phyloP scores from a whole-genome alignment of 768 basidiomycete species.

The Boletus rubescentipes region DNA sequence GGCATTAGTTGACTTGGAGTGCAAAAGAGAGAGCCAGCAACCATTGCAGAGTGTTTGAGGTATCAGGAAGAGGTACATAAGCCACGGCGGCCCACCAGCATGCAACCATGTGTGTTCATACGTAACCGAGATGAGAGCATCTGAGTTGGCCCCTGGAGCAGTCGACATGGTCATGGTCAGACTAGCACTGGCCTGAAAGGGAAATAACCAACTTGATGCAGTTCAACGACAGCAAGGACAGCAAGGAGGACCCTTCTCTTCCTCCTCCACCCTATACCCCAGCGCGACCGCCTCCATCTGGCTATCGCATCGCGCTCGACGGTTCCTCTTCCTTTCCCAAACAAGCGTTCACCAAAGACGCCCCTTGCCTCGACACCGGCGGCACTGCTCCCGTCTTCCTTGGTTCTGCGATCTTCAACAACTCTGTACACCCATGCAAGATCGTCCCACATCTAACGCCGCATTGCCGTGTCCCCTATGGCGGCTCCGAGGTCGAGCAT shows the following conservation, averaged over 20 bases:
- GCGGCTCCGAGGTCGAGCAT: slow-evolving; percentile 59
- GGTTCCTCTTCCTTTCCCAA: slow-evolving; percentile 40
- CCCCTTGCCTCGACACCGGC: slow-evolving; percentile 58
- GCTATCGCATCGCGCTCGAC: slow-evolving; percentile 60
- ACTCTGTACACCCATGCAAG: slow-evolving; percentile 83
- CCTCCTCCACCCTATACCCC: slow-evolving; percentile 22
- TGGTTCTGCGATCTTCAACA: slow-evolving; percentile 67
- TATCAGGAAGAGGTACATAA: not conserved
- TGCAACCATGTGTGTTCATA: not conserved
- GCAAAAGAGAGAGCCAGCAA: not conserved
- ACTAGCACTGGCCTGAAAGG: no score
- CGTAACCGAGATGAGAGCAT: slow-evolving; percentile 6
- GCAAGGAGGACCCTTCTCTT: not conserved
- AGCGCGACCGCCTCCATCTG: slow-evolving; percentile 52
- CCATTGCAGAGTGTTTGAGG: not conserved
- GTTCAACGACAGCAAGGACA: slow-evolving; percentile 8
- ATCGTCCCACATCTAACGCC: slow-evolving; percentile 59
- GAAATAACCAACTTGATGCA: slow-evolving; percentile 6
- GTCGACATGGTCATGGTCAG: no score
- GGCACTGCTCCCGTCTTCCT: slow-evolving; percentile 57
- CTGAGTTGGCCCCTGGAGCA: no score
- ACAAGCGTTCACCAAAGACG: slow-evolving; percentile 40
- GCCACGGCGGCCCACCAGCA: no score
- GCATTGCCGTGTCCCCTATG: slow-evolving; percentile 59
- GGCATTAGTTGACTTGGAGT: not conserved